Evolutionary conservation across 768 basidiomycete genomes (phyloP).

Genomic region (Leccinum longicurvipes): DNA sequence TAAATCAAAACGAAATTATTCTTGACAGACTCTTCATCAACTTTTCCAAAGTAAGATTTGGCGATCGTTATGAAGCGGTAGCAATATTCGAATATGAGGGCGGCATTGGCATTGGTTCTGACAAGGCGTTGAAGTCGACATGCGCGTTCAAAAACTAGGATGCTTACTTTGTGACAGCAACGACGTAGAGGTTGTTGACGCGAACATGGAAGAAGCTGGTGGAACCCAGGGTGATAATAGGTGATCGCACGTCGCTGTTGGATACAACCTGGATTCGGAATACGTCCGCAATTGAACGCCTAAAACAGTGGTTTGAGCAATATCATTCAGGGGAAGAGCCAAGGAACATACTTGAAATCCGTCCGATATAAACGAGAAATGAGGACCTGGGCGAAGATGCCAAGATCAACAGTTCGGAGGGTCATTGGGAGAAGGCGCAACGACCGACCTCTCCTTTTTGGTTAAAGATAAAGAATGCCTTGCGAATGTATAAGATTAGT

Average conservation of each 20-base stretch:
- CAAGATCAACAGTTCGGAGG: constrained; percentile 1
- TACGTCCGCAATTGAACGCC: constrained; percentile 95
- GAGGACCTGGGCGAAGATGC: constrained; percentile 58
- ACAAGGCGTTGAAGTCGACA: neutral
- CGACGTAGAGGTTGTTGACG: constrained; percentile 92
- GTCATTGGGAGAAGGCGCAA: neutral
- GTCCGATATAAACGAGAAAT: constrained; percentile 95
- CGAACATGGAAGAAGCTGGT: constrained; percentile 99
- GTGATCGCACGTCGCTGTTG: constrained; percentile 93
- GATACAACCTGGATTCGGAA: constrained; percentile 99
- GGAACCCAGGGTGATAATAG: constrained; percentile 95
- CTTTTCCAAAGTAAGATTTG: constrained; percentile 95
- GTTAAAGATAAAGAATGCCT: constrained; percentile 99
- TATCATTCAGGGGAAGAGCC: neutral
- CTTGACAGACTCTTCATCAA: constrained; percentile 97
- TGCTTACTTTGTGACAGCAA: constrained; percentile 90
- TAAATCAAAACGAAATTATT: constrained; percentile 99
- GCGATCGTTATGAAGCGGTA: constrained; percentile 95
- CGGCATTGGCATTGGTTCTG: constrained; percentile 96
- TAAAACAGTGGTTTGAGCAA: constrained; percentile 30
- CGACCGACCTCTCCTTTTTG: constrained; percentile 93
- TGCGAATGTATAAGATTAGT: constrained; percentile 5
- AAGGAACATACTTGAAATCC: constrained; percentile 81
- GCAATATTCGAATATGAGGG: constrained; percentile 95
- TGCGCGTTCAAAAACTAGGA: neutral